phyloP scores from a whole-genome alignment of 176 grass and related monocot genomes.

The Aechmea fasciata region DNA sequence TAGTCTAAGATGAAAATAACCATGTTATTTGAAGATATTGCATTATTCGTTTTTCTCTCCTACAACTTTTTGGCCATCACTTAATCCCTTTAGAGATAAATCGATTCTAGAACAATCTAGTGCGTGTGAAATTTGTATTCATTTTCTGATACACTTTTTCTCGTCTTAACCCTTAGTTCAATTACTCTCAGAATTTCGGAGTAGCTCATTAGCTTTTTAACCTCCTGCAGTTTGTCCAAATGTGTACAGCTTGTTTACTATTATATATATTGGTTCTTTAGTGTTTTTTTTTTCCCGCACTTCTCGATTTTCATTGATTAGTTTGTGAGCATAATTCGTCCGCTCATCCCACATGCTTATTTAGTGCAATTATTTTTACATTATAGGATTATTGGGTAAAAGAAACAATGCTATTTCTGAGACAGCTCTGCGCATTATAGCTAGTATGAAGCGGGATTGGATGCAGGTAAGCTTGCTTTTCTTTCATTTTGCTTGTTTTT shows the following conservation, averaged over 20 bases:
- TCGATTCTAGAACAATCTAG: neutral
- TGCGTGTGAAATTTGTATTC: neutral
- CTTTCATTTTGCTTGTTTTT: constrained; percentile 21
- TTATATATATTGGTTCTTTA: too few relatives aligned
- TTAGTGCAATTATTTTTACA: neutral
- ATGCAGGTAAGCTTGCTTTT: constrained; percentile 56
- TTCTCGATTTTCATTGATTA: too few relatives aligned
- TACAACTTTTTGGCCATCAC: neutral
- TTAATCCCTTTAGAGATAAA: neutral
- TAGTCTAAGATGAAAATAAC: neutral
- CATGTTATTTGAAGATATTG: neutral
- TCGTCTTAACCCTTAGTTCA: neutral
- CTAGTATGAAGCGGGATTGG: constrained; percentile 92
- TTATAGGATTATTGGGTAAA: constrained; percentile 55
- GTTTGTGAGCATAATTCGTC: too few relatives aligned
- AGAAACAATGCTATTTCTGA: constrained; percentile 57
- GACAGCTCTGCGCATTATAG: constrained; percentile 64
- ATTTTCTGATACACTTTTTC: too few relatives aligned
- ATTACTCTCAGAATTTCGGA: too few relatives aligned
- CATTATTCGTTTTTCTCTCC: neutral
- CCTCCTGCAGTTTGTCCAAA: too few relatives aligned
- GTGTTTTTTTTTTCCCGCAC: too few relatives aligned
- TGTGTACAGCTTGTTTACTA: too few relatives aligned
- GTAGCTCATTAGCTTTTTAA: too few relatives aligned
- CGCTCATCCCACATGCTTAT: too few relatives aligned